Percentiles rank a stretch among this genome's conserved stretches.
These are phyloP conservation scores for Aspergillus carbonarius DNA, from an alignment of 2,329 filamentous ascomycete species.

Conservation along the genomic window DNA sequence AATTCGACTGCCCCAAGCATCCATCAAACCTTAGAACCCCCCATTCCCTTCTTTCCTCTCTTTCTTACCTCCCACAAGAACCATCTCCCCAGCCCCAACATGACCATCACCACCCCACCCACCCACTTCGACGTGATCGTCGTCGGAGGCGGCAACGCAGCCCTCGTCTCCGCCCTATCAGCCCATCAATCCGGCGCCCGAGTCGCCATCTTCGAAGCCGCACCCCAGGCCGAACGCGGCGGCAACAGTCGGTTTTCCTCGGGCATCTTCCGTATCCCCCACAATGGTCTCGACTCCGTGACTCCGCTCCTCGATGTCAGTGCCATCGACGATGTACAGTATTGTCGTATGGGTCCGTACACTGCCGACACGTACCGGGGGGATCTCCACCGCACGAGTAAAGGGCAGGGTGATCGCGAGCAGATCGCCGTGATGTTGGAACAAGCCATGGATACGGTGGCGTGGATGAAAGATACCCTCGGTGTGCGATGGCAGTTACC, in stretches of 20 bases:
- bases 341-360: background rate
- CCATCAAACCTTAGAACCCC: too few relatives aligned
- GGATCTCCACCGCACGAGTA: background rate
- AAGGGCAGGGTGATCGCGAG: background rate
- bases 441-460: background rate
- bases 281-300: background rate
- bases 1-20: too few relatives aligned
- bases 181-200: background rate
- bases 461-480: background rate
- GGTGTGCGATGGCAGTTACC: background rate
- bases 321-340: background rate
- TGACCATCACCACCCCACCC: background rate
- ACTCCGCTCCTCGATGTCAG: background rate
- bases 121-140: background rate
- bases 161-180: background rate
- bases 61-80: too few relatives aligned
- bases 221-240: background rate
- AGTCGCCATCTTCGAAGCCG: background rate
- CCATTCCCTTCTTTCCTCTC: background rate
- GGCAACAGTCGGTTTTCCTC: background rate
- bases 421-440: background rate
- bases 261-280: background rate
- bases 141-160: slow-evolving; percentile 2
- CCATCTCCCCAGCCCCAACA: background rate
- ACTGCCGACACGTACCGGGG: background rate